phyloP scores from a whole-genome alignment of 305 asterid genomes.

The Fraxinus floribunda region DNA sequence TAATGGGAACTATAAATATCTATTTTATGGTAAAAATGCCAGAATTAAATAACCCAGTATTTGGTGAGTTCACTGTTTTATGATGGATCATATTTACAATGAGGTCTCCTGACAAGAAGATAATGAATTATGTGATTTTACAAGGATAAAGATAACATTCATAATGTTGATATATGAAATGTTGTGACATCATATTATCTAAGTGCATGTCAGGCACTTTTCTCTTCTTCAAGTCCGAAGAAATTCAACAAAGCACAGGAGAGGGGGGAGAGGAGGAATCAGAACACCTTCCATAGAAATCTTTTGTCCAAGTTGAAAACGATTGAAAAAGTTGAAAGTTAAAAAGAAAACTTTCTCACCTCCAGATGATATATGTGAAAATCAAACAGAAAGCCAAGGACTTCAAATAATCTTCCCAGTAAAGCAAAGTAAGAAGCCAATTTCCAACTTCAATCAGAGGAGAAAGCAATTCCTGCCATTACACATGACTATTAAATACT shows the following conservation, averaged over 20 bases:
- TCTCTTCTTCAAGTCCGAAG: not conserved
- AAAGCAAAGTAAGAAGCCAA: conserved; percentile 55
- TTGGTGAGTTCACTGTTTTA: not conserved
- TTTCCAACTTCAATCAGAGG: conserved; percentile 61
- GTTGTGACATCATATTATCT: not conserved
- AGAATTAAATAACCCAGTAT: not conserved
- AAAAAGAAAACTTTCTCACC: conserved; percentile 38
- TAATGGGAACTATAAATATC: not conserved
- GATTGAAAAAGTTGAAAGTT: not conserved
- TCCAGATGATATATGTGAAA: conserved; percentile 54
- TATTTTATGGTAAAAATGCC: not conserved
- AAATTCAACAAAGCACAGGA: not conserved
- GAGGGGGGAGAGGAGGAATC: not conserved
- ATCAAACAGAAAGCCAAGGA: conserved; percentile 58
- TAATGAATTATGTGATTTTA: not conserved
- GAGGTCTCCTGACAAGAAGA: not conserved
- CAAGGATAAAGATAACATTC: not conserved
- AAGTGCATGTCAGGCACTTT: not conserved
- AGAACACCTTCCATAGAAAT: not conserved
- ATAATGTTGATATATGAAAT: not conserved
- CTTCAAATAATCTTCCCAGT: conserved; percentile 77
- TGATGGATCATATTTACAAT: not conserved
- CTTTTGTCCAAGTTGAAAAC: conserved; percentile 7
- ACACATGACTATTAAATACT: conserved; percentile 24
- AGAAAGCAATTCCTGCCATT: conserved; percentile 82